Evolutionary conservation across 768 basidiomycete species (phyloP), one percentile per base, ranked within the genome.

Genomic region (Hydnum rufescens): DNA sequence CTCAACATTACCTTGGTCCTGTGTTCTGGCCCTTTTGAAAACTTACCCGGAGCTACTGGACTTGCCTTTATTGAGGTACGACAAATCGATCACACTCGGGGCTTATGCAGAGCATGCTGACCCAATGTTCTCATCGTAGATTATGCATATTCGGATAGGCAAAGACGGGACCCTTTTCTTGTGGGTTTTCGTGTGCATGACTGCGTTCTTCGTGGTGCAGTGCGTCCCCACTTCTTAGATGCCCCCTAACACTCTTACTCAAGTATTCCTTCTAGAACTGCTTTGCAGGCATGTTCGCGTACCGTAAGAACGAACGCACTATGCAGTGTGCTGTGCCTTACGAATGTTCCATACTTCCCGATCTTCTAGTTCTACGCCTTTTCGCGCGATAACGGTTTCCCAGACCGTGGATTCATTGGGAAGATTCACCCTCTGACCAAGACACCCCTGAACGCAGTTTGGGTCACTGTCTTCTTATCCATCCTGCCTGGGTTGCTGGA

Each of bases 1-100:
- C 71, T 89, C 55, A 93, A 90, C 64, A 82, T 93, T 57, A 79
- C 87, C 3, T 64, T 88, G 29, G 72, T 90, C n/a, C 69, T 90
- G 5, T 89, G 85, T 64, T 83, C 82, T 19, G 84, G 84, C 4
- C 75, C 77, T 52, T 66, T 83, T 16, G 76, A 69, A 53, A 67
- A 75, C 52, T 72, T 87, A 19, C 82, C 82, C 1, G 82, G 82
- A 0, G 59, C 73, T 6, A 79, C 81, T 22, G 78, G 75, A 2
- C 78, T 76, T 26, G 80, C 84, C 2, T 77, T 88, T 65, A 73
- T 86, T 25, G 70, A 81, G 65, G 79, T 66, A 59, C 25, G 59
- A 51, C 18, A 4, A 3, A n/a, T 43, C 22, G 2, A 49, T 4
- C 26, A 18, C 42, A n/a, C n/a, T n/a, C n/a, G n/a, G n/a, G n/a